These are phyloP conservation scores for Dactylorhiza incarnata DNA, from an alignment of 106 monocot genomes.

Conservation along the genomic window DNA sequence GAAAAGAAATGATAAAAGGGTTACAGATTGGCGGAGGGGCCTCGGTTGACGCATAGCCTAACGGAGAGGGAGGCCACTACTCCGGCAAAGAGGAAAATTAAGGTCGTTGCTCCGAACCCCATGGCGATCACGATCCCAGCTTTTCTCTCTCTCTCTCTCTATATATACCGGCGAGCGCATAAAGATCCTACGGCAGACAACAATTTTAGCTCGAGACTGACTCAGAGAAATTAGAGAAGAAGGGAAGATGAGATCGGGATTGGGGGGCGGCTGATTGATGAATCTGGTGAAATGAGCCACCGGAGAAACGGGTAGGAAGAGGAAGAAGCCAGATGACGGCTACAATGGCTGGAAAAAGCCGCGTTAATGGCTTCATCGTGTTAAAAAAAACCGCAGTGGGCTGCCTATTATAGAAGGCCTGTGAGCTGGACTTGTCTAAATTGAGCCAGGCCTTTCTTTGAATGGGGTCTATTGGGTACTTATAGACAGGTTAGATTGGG, in stretches of 20 bases:
- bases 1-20: not conserved
- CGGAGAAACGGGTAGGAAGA: too few species aligned
- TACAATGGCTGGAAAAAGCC: too few species aligned
- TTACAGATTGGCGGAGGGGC: slow-evolving; percentile 91
- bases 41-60: slow-evolving; percentile 82
- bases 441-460: too few species aligned
- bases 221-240: not conserved
- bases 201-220: not conserved
- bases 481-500: too few species aligned
- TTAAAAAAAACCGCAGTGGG: too few species aligned
- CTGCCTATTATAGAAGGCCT: too few species aligned
- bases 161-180: not conserved
- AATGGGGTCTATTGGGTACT: too few species aligned
- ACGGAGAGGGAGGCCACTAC: slow-evolving; percentile 57
- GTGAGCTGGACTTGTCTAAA: too few species aligned
- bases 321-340: too few species aligned
- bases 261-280: too few species aligned
- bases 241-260: not conserved
- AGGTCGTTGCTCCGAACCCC: slow-evolving; percentile 78
- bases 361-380: too few species aligned
- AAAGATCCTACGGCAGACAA: not conserved
- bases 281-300: too few species aligned
- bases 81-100: slow-evolving; percentile 68
- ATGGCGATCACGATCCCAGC: slow-evolving; percentile 17
- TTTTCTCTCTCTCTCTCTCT: not conserved